Conservation (phyloP, 2,329 filamentous ascomycete genomes). For the Verticillium nonalfalfae region DNA sequence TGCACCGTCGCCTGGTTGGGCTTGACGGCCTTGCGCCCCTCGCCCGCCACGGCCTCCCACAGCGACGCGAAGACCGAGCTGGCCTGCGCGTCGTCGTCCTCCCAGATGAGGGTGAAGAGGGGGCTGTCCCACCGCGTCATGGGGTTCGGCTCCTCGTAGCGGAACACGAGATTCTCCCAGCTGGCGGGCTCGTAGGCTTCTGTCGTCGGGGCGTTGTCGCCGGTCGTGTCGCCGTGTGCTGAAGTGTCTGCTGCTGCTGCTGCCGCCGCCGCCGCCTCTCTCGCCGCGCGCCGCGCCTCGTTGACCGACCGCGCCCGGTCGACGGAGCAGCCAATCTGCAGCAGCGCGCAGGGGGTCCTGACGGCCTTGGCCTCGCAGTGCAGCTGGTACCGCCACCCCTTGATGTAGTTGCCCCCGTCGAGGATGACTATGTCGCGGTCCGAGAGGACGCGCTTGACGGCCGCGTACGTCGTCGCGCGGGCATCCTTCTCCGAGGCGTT, state of each 20-base stretch:
- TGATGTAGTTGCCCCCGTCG: constrained; percentile 82
- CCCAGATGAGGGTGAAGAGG: constrained; percentile 71
- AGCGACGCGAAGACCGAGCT: constrained; percentile 54
- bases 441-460: constrained; percentile 69
- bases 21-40: constrained; percentile 54
- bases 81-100: constrained; percentile 60
- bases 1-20: constrained; percentile 72
- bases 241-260: no score
- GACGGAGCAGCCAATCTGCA: constrained; percentile 54
- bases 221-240: constrained; percentile 18
- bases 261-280: constrained; percentile 11
- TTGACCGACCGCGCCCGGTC: constrained; percentile 55
- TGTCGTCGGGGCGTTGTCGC: constrained; percentile 16
- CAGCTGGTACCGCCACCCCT: constrained; percentile 82
- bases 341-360: constrained; percentile 67
- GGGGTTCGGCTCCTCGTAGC: constrained; percentile 80
- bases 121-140: constrained; percentile 84
- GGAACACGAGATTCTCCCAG: constrained; percentile 74
- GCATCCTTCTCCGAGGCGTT: constrained; percentile 77
- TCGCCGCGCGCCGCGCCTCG: constrained; percentile 39
- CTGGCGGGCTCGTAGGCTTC: constrained; percentile 49
- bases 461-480: constrained; percentile 67
- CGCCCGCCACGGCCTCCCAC: constrained; percentile 68
- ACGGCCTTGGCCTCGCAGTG: constrained; percentile 80
- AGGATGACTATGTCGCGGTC: constrained; percentile 72